Percentiles rank a stretch among this genome's conserved stretches.
phyloP scores from a whole-genome alignment of 2,329 filamentous ascomycete genomes.

The Ceratocystis colombiana region DNA sequence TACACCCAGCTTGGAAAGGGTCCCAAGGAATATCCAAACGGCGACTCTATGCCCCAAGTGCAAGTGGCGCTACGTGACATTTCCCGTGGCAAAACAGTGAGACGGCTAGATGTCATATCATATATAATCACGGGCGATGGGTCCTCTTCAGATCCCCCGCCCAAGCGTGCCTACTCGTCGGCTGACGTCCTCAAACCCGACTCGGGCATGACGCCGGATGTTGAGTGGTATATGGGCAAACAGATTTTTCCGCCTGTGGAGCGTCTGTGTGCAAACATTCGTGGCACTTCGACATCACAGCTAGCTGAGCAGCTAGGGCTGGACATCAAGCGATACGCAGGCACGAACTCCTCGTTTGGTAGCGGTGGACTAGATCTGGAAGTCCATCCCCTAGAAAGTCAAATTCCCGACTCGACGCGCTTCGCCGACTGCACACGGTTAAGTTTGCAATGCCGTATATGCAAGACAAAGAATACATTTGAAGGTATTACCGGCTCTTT shows the following conservation, averaged over 20 bases:
- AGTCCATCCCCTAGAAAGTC: conserved; percentile 85
- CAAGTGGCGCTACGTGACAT: conserved; percentile 88
- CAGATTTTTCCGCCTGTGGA: conserved; percentile 97
- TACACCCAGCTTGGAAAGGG: conserved; percentile 94
- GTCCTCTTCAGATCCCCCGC: conserved; percentile 56
- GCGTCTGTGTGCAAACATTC: conserved; percentile 91
- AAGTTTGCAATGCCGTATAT: conserved; percentile 67
- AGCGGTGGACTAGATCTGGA: conserved; percentile 43
- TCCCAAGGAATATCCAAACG: conserved; percentile 88
- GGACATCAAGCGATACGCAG: conserved; percentile 73
- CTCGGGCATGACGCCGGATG: conserved; percentile 67
- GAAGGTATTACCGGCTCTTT: conserved; percentile 58
- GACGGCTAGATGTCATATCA: conserved; percentile 90
- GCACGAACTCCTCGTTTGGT: conserved; percentile 34
- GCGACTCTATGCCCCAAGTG: conserved; percentile 89
- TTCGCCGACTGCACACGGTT: conserved; percentile 75
- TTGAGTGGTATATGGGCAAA: conserved; percentile 98
- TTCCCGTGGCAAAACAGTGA: conserved; percentile 73
- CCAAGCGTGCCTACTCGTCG: conserved; percentile 80
- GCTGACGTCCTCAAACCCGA: conserved; percentile 74
- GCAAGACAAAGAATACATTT: conserved; percentile 62
- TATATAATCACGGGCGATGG: conserved; percentile 78
- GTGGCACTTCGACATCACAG: conserved; percentile 78
- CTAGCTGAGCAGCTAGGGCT: conserved; percentile 90
- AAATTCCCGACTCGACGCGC: conserved; percentile 82